Evolutionary conservation across 106 monocot species (phyloP).

Genomic region (Dendrobium nobile): DNA sequence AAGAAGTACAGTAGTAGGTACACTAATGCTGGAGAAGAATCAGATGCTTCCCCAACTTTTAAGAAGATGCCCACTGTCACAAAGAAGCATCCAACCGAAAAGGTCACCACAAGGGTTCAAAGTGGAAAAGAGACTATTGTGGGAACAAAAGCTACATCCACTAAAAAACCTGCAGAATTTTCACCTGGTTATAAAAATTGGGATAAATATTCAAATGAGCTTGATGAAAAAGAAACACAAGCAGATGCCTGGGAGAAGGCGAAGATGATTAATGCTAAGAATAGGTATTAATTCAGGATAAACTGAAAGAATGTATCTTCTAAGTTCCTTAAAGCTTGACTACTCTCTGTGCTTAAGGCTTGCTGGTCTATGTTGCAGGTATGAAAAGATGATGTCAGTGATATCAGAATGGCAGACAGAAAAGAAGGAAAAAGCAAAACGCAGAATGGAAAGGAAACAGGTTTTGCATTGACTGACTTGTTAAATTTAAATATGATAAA

Average conservation of each 20-base stretch:
- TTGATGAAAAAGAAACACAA: slow-evolving; percentile 8
- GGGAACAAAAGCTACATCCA: slow-evolving; percentile 1
- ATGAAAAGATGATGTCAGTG: slow-evolving; percentile 21
- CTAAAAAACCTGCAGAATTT: slow-evolving; percentile 1
- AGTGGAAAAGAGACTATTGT: slow-evolving; percentile 11
- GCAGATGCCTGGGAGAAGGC: slow-evolving; percentile 25
- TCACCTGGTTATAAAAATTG: slow-evolving; percentile 3
- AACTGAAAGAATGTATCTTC: not conserved
- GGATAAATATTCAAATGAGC: not conserved
- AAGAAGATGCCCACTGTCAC: slow-evolving; percentile 6
- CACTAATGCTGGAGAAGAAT: not conserved
- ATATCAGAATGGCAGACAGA: slow-evolving; percentile 24
- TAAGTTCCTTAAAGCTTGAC: not conserved
- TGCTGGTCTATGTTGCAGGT: slow-evolving; percentile 4
- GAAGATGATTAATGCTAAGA: slow-evolving; percentile 18
- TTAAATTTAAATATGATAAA: not conserved
- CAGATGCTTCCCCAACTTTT: not conserved
- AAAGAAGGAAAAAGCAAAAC: slow-evolving; percentile 20
- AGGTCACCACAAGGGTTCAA: slow-evolving; percentile 6
- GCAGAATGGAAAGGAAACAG: slow-evolving; percentile 15
- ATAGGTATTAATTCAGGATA: slow-evolving; percentile 5
- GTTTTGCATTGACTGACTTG: not conserved
- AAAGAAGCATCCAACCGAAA: slow-evolving; percentile 12
- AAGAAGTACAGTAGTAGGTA: slow-evolving; percentile 1
- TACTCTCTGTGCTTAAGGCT: not conserved